These are phyloP conservation scores for Inonotus obliquus DNA, from an alignment of 1,284 basidiomycete genomes.

Conservation along the genomic window DNA sequence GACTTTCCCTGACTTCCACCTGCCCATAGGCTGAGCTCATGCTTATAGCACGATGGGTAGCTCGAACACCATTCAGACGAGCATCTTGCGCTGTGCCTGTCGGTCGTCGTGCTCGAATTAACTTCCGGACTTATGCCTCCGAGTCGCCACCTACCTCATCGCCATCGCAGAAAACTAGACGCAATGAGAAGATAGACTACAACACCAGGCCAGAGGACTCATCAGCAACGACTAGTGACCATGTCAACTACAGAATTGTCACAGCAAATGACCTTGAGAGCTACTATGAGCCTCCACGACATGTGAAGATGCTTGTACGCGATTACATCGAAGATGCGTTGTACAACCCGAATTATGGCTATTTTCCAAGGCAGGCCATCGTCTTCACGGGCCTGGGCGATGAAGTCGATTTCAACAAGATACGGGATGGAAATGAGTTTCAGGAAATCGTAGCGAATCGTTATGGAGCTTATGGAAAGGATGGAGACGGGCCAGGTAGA, in stretches of 20 bases:
- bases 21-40: background rate
- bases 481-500: slow-evolving; percentile 72
- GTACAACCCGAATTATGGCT: slow-evolving; percentile 97
- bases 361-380: slow-evolving; percentile 89
- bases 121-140: background rate
- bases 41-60: slow-evolving; percentile 11
- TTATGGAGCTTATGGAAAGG: slow-evolving; percentile 67
- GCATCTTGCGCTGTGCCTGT: background rate
- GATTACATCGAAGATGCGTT: slow-evolving; percentile 97
- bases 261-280: slow-evolving; percentile 69
- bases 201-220: slow-evolving; percentile 39
- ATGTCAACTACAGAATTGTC: slow-evolving; percentile 58
- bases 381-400: slow-evolving; percentile 74
- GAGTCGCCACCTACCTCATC: background rate
- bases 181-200: slow-evolving; percentile 63
- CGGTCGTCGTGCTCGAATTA: background rate
- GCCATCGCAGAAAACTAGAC: slow-evolving; percentile 11
- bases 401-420: slow-evolving; percentile 64
- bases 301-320: slow-evolving; percentile 90
- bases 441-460: slow-evolving; percentile 74
- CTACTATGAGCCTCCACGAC: slow-evolving; percentile 62
- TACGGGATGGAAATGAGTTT: slow-evolving; percentile 74
- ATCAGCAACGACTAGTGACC: slow-evolving; percentile 43
- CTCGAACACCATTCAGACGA: background rate
- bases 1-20: background rate